These are phyloP conservation scores for Boletus reticulatus DNA, from an alignment of 768 basidiomycete species.

Conservation along the genomic window DNA sequence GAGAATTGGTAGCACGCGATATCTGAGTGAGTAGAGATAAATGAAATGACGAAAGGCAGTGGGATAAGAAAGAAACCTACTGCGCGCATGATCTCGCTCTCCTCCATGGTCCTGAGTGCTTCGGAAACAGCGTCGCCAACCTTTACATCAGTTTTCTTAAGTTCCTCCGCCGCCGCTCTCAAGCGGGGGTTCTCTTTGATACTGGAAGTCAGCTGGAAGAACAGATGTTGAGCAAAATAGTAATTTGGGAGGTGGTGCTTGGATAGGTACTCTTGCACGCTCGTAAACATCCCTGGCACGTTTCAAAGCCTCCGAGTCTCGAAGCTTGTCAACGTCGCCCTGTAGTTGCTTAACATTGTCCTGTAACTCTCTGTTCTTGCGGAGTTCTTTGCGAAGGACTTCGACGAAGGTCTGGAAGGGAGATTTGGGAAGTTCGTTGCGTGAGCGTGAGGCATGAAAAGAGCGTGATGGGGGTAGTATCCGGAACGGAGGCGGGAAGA, in stretches of 20 bases:
- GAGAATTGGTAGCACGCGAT: constrained; percentile 78
- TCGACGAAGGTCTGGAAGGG: constrained; percentile 97
- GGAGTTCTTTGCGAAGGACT: constrained; percentile 86
- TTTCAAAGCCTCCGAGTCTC: constrained; percentile 97
- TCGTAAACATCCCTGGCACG: constrained; percentile 90
- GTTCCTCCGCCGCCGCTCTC: constrained; percentile 89
- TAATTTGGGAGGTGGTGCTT: not conserved
- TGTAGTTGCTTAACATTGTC: constrained; percentile 97
- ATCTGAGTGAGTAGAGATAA: constrained; percentile 50
- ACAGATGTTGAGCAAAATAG: constrained; percentile 3
- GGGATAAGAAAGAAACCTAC: constrained; percentile 41
- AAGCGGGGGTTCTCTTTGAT: constrained; percentile 95
- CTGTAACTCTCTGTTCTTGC: constrained; percentile 92
- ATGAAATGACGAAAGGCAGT: not conserved
- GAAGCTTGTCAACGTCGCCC: constrained; percentile 95
- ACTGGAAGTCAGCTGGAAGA: constrained; percentile 74
- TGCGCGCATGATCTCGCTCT: constrained; percentile 87
- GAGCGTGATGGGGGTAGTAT: constrained; percentile 26
- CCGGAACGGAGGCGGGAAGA: constrained; percentile 30
- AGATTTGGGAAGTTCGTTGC: constrained; percentile 75
- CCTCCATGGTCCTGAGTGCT: constrained; percentile 90
- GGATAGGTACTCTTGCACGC: constrained; percentile 74
- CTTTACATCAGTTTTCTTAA: constrained; percentile 85
- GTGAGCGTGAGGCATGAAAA: constrained; percentile 67
- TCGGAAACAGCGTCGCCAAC: constrained; percentile 93